A percentile compares a stretch with the other conserved stretches of the same genome.
Evolutionary conservation across 495 filamentous ascomycete species (phyloP).

Genomic region (Penicillium bovifimosum): DNA sequence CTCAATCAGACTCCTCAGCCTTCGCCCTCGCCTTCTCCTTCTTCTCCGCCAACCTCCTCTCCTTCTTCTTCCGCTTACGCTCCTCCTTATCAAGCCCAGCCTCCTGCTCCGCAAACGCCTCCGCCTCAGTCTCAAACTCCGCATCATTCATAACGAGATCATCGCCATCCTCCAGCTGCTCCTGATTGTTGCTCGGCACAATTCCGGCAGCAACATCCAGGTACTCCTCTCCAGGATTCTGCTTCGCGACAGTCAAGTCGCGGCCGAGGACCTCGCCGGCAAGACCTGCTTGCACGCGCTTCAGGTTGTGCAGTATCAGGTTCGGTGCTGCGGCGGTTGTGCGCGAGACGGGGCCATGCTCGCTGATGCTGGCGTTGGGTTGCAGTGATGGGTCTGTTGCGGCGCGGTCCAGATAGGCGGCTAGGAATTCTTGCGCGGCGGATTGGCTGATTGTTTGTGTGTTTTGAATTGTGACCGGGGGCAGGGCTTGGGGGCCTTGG

Average conservation of each 20-base stretch:
- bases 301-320: conserved; percentile 58
- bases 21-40: conserved; percentile 33
- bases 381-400: conserved; percentile 56
- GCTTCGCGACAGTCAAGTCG: conserved; percentile 40
- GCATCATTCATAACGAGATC: conserved; percentile 26
- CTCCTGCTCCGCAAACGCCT: conserved; percentile 25
- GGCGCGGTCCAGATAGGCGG: conserved; percentile 52
- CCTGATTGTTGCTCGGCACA: conserved; percentile 24
- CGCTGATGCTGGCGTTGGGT: conserved; percentile 58
- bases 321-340: conserved; percentile 50
- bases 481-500: conserved; percentile 42
- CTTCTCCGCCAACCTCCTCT: conserved; percentile 42
- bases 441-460: conserved; percentile 44
- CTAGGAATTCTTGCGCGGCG: conserved; percentile 50
- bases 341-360: conserved; percentile 52
- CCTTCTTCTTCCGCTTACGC: conserved; percentile 48
- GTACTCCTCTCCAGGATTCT: conserved; percentile 30
- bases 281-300: conserved; percentile 60
- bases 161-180: conserved; percentile 20
- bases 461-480: conserved; percentile 40
- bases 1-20: conserved; percentile 27
- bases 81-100: conserved; percentile 41
- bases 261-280: conserved; percentile 51
- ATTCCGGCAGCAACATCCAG: conserved; percentile 22
- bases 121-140: conserved; percentile 22